phyloP scores from a whole-genome alignment of 352 stramenopile genomes.

The Pythium insidiosum region DNA sequence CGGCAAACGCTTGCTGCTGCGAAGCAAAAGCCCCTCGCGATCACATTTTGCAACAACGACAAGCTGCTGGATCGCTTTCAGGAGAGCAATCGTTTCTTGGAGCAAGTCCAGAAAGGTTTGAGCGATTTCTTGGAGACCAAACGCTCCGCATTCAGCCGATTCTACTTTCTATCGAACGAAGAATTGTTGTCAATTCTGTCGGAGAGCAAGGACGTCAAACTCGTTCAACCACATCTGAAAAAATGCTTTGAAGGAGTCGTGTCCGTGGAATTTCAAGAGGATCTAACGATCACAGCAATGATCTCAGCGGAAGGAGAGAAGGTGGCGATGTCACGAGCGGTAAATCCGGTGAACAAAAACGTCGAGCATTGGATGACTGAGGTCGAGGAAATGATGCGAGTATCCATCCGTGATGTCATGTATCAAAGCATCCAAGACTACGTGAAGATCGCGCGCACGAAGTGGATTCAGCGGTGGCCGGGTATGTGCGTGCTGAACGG shows the following conservation, averaged over 20 bases:
- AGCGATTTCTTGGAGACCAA: slow-evolving; percentile 95
- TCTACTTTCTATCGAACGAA: slow-evolving; percentile 95
- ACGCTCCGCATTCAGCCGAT: slow-evolving; percentile 87
- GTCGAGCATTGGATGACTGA: slow-evolving; percentile 96
- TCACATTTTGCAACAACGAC: slow-evolving; percentile 92
- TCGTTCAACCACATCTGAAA: slow-evolving; percentile 93
- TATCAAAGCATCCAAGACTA: slow-evolving; percentile 90
- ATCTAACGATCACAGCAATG: slow-evolving; percentile 90
- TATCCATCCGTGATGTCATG: slow-evolving; percentile 89
- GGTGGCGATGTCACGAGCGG: slow-evolving; percentile 70
- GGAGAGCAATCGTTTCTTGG: slow-evolving; percentile 92
- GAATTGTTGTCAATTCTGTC: slow-evolving; percentile 93
- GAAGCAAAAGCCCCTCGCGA: slow-evolving; percentile 74
- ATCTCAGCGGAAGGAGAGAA: slow-evolving; percentile 87
- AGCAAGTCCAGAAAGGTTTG: slow-evolving; percentile 93
- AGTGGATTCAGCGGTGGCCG: slow-evolving; percentile 95
- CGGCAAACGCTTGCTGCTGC: slow-evolving; percentile 80
- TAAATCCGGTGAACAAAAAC: slow-evolving; percentile 92
- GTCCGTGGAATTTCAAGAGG: slow-evolving; percentile 87
- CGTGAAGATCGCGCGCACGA: slow-evolving; percentile 76
- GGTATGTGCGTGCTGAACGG: slow-evolving; percentile 93
- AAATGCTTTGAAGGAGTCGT: slow-evolving; percentile 96
- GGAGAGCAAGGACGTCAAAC: slow-evolving; percentile 92
- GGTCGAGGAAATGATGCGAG: slow-evolving; percentile 89
- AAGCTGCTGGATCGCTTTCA: slow-evolving; percentile 90